phyloP scores from a whole-genome alignment of 2,329 filamentous ascomycete species.

The Trichoderma atrobrunneum region DNA sequence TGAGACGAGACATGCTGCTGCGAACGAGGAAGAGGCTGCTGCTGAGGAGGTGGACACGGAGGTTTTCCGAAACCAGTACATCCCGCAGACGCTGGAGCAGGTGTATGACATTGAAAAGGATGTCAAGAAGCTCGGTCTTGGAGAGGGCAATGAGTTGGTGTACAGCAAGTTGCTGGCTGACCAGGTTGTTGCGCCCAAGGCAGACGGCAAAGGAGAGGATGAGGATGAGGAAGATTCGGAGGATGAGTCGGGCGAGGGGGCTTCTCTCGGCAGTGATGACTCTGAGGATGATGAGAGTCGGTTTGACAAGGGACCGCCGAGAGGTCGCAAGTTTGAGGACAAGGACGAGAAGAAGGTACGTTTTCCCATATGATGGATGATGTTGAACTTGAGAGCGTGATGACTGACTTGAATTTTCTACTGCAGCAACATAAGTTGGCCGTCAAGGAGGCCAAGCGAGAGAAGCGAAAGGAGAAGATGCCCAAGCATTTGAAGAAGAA shows the following conservation, averaged over 20 bases:
- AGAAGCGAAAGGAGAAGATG: constrained; percentile 92
- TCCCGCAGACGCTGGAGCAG: constrained; percentile 91
- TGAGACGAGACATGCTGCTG: constrained; percentile 48
- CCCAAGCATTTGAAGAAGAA: constrained; percentile 96
- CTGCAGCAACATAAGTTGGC: constrained; percentile 70
- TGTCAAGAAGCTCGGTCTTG: constrained; percentile 70
- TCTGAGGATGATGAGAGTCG: constrained; percentile 46
- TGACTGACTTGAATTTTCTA: not conserved
- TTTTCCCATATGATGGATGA: not conserved
- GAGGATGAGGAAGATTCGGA: constrained; percentile 44
- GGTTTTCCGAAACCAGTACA: constrained; percentile 94
- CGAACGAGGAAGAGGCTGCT: constrained; percentile 51
- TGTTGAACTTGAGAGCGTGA: not conserved
- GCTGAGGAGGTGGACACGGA: constrained; percentile 77
- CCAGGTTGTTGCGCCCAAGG: constrained; percentile 48
- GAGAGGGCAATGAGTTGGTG: constrained; percentile 72
- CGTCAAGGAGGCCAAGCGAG: constrained; percentile 92
- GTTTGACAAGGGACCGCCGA: constrained; percentile 66
- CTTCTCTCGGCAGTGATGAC: constrained; percentile 43
- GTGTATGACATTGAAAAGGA: constrained; percentile 96
- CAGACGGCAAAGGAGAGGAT: constrained; percentile 38
- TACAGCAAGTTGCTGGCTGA: constrained; percentile 83
- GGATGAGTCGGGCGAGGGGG: constrained; percentile 49
- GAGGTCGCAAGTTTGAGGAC: constrained; percentile 84
- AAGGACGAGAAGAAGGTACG: constrained; percentile 80